Evolutionary conservation across 2,329 filamentous ascomycete species (phyloP), one percentile per base, ranked within the genome.

Genomic region (Venturia oleaginea): DNA sequence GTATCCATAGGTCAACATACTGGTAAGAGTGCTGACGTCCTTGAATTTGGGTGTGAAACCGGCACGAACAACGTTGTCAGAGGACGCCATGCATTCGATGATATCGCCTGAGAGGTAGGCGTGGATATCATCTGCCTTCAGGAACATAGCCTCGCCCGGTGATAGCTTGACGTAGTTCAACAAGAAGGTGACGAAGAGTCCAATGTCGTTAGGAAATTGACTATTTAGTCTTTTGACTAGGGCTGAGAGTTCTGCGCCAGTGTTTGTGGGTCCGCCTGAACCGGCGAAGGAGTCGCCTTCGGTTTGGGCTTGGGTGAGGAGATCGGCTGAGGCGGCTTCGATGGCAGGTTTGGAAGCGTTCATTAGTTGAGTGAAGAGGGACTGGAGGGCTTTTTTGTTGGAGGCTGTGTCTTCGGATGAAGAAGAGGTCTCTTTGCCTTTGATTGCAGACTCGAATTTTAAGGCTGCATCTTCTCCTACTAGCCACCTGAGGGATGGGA

Each of bases 41-140:
- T 97, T 97, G 83, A 96, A 99, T 75, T 99, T 99, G 64, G 94
- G 94, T 0, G 94, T 99, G 77, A 99, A 94, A 54, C 94, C 94
- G 0, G 94, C 94, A 64, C 94, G 91, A 62, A 99, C 92, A 42
- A 99, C 94, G 69, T 99, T 99, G 82, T 99, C 94, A n/a, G 91
- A 96, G 10, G 91, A 89, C 0, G 94, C 94, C 94, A 99, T 99
- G 81, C 94, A 99, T 78, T 99, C 94, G 74, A 99, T 92, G 70
- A 99, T 96, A 72, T 99, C 93, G 66, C 91, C 91, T 2, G 88
- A 91, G 54, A 95, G 78, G 76, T 99, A 99, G 60, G 94, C 94
- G 75, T 99, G 94, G 71, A 97, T 97, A 72, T 97, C 94, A 72
- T 99, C 93, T 7, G 94, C 94, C 71, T 91, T 91, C 42, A 99